Evolutionary conservation across 352 stramenopile species (phyloP), one percentile per base, ranked within the genome.

Genomic region (Phytophthora cactorum): DNA sequence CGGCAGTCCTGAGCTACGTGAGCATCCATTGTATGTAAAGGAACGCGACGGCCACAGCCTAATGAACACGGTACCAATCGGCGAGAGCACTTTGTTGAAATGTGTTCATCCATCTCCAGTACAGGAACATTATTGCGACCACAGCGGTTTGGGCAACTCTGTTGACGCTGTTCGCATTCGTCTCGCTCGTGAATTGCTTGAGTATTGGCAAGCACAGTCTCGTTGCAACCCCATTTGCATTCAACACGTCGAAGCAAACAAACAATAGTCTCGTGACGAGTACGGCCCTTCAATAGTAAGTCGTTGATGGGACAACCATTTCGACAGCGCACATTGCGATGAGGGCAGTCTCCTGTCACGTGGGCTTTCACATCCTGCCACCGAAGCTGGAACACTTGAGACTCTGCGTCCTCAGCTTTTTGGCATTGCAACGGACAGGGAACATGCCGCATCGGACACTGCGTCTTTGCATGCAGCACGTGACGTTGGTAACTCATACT

Each of bases 201-300:
- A 2, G 63, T 51, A 5, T 63, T 72, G 3, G 79, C 82, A 4
- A 88, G 25, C 5, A 92, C 74, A 0, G 69, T 51, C 29, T 92
- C 83, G 6, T 79, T 75, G 46, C 86, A 92, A 10, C 73, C 54
- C 75, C 82, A 91, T 52, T 82, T 81, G 52, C 82, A 94, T 15
- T 29, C 12, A 39, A 92, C 78, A 32, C 78, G 78, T 11, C 84
- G 84, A 27, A 92, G 63, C 1, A 62, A 27, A 51, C 84, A 94
- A 2, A 69, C 25, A 1, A 59, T 29, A 4, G 54, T 61, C 46
- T 94, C 86, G 52, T 94, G 86, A 15, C 61, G 5, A 10, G 67
- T 52, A 14, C 84, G 86, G 39, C 86, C 63, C 34, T 78, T 77
- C 28, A 67, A 59, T 14, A 82, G 49, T 36, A 92, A 31, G 41